Conservation (phyloP, 225 moss, liverwort and hornwort genomes). For the Straminergon stramineum region DNA sequence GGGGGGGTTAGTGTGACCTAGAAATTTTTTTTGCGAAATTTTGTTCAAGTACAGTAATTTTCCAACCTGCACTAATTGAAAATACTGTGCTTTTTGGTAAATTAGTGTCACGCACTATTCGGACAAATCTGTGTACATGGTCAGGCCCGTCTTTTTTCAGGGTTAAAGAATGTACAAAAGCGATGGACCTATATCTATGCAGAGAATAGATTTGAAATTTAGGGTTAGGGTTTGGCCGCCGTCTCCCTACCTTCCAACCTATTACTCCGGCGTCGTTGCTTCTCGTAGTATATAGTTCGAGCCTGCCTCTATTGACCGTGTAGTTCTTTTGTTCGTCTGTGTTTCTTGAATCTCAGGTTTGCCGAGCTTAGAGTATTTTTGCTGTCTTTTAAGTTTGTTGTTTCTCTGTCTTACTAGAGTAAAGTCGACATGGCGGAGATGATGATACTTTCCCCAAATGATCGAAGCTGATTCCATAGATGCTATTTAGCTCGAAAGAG, state of each 20-base stretch:
- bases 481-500: conserved; percentile 38
- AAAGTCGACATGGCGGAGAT: background rate
- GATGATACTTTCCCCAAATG: conserved; percentile 41
- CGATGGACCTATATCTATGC: background rate
- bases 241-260: background rate
- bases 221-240: conserved; percentile 14
- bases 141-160: background rate
- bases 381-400: fast-evolving
- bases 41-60: no score
- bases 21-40: background rate
- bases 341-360: no score
- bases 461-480: conserved; percentile 28
- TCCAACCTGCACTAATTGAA: background rate
- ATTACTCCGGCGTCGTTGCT: background rate
- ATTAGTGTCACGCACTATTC: background rate
- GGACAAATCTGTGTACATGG: background rate
- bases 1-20: background rate
- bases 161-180: no score
- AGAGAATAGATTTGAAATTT: fast-evolving
- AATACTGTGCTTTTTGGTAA: background rate
- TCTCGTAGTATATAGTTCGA: background rate
- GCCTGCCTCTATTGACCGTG: no score
- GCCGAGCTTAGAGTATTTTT: fast-evolving
- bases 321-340: no score
- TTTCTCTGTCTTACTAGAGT: no score